phyloP scores from a whole-genome alignment of 306 rosid genomes.

The Trichosanthes truncata region DNA sequence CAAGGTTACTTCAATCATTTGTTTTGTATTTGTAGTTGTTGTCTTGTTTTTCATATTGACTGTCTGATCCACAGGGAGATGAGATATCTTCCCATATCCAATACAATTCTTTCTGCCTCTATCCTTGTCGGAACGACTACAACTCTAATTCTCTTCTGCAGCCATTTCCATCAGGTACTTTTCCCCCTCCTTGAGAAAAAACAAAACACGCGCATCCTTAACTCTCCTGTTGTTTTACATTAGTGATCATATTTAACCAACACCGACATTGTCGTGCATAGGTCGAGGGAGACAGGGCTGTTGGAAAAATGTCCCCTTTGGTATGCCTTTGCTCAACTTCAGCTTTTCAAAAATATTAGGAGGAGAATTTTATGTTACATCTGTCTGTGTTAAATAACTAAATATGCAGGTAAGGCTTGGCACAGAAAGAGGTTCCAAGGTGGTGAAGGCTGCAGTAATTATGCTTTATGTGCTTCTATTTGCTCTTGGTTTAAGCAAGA shows the following conservation, averaged over 20 bases:
- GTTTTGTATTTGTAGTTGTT: neutral
- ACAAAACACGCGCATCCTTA: neutral
- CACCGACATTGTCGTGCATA: constrained; percentile 17
- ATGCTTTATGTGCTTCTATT: constrained; percentile 44
- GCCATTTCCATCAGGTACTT: constrained; percentile 87
- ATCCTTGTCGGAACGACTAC: constrained; percentile 81
- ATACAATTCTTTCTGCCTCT: constrained; percentile 60
- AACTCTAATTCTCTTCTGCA: constrained; percentile 74
- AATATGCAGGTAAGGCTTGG: constrained; percentile 72
- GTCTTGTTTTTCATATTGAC: constrained; percentile 7
- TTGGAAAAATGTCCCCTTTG: constrained; percentile 85
- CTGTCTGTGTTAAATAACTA: neutral
- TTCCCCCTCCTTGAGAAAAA: neutral
- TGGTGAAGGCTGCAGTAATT: constrained; percentile 44
- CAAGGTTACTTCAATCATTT: constrained; percentile 37
- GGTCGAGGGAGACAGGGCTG: constrained; percentile 70
- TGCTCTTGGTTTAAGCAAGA: constrained; percentile 41
- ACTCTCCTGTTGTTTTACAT: neutral
- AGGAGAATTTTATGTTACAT: neutral
- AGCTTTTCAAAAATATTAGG: neutral
- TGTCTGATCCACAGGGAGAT: constrained; percentile 30
- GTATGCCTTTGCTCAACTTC: constrained; percentile 22
- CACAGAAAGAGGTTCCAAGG: constrained; percentile 38
- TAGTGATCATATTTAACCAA: neutral
- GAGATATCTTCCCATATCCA: constrained; percentile 36